Base-by-base conservation (phyloP, 257 asterid species). In the Solanum sejunctum region DNA sequence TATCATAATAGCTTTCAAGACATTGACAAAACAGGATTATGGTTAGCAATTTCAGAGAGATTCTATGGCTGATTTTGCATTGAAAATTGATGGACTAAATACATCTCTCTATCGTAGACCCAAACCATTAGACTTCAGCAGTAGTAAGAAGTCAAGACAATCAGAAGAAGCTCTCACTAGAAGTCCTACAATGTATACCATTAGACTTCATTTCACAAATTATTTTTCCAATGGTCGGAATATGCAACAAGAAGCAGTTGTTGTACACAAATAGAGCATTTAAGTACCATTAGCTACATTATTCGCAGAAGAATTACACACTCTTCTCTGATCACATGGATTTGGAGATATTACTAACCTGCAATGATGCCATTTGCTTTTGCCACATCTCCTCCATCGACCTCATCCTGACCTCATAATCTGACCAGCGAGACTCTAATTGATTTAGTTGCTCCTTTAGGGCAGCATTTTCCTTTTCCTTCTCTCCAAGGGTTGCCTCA, bases 301-400 rank as follows among this genome's bases (percentile, higher is more conserved):
- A 23, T 12, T 8, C 18, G 41, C 70, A 23, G 70, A 63, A 63
- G 70, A 23, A 23, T 63, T 23, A 23, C 70, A 23, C 70, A 3
- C 26, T 69, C 52, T 66, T 71, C 80, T 71, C 80, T 2, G 64
- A 36, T 56, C 60, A 82, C 43, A 82, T 26, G 55, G 17, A 82
- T 45, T 20, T 58, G 84, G 63, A 15, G 83, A 78, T 52, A 26
- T 52, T 52, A 89, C 93, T 85, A 81, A 93, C 98, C 86, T 93
- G 95, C 86, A 92, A 85, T 63, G 94, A 89, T 80, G 89, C 77
- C 84, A 92, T 88, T 91, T 93, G 95, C 83, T 89, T 92, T 87
- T 93, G 92, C 94, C 97, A 94, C 84, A 80, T 86, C 45, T 87
- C 92, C 89, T 93, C 95, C 88, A 90, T 61, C 55, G 91, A 91